These are phyloP conservation scores for Zizania palustris DNA, from an alignment of 202 grass and related monocot species.

Conservation along the genomic window DNA sequence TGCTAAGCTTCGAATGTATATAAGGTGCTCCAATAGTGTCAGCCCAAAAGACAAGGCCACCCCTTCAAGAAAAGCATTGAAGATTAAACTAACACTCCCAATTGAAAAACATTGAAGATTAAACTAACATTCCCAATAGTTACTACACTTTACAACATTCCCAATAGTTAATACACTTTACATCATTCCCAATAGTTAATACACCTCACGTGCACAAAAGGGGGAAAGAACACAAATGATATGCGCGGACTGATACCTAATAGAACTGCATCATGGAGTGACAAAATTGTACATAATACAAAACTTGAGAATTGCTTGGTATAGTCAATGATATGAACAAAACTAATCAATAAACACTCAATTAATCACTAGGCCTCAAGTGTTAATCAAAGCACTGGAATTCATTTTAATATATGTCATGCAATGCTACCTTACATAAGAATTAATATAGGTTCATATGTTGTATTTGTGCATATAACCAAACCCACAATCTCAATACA, in stretches of 20 bases:
- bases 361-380: background rate
- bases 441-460: background rate
- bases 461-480: conserved; percentile 3
- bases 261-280: background rate
- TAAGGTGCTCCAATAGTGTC: conserved; percentile 80
- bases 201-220: background rate
- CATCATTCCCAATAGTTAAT: no score
- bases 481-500: conserved; percentile 7
- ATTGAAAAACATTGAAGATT: no score
- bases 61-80: conserved; percentile 57
- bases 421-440: background rate
- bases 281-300: conserved; percentile 10
- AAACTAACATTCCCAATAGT: conserved; percentile 8
- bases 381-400: background rate
- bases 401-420: conserved; percentile 4
- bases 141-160: background rate
- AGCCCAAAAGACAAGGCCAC: conserved; percentile 93
- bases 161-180: no score
- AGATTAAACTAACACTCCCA: conserved; percentile 39
- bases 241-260: background rate
- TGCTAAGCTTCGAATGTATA: conserved; percentile 74
- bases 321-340: conserved; percentile 3
- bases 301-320: background rate
- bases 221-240: background rate
- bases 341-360: background rate